Evolutionary conservation across 192 early-diverging fungal species (phyloP).

Genomic region (Umbelopsis ramanniana): DNA sequence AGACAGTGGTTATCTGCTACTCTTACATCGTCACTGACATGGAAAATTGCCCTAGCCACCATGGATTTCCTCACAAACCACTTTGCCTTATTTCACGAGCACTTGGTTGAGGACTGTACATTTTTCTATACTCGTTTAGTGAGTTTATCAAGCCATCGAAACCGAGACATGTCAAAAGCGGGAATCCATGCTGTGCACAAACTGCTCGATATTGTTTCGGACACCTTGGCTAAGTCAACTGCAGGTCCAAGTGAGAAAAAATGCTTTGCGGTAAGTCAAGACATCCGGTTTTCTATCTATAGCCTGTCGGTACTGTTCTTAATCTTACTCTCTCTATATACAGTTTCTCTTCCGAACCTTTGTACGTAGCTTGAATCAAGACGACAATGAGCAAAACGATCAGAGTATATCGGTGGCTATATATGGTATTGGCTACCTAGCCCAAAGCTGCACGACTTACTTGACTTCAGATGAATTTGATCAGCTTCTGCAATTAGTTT

Average conservation of each 20-base stretch:
- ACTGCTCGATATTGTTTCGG: neutral
- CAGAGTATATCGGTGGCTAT: constrained; percentile 67
- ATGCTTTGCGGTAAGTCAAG: neutral
- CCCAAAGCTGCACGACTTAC: constrained; percentile 56
- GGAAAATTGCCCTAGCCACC: constrained; percentile 30
- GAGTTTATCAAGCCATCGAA: constrained; percentile 39
- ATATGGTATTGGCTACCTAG: constrained; percentile 71
- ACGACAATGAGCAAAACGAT: constrained; percentile 36
- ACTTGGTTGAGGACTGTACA: constrained; percentile 37
- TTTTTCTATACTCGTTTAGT: constrained; percentile 37
- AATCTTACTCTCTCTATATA: neutral
- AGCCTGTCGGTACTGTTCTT: neutral
- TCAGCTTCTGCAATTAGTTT: constrained; percentile 47
- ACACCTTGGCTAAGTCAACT: constrained; percentile 8
- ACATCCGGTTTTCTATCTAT: neutral
- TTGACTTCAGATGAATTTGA: constrained; percentile 48
- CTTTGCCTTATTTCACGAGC: constrained; percentile 35
- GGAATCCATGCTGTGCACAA: constrained; percentile 22
- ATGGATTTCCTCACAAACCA: constrained; percentile 43
- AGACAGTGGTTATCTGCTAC: neutral
- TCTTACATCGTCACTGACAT: neutral
- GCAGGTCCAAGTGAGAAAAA: neutral
- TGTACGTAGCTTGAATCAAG: constrained; percentile 42
- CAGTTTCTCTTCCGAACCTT: constrained; percentile 60
- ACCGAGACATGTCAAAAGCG: constrained; percentile 37